Percentiles rank a stretch among this genome's conserved stretches.
phyloP scores from a whole-genome alignment of 495 filamentous ascomycete species.

The Pyronema omphalodes region DNA sequence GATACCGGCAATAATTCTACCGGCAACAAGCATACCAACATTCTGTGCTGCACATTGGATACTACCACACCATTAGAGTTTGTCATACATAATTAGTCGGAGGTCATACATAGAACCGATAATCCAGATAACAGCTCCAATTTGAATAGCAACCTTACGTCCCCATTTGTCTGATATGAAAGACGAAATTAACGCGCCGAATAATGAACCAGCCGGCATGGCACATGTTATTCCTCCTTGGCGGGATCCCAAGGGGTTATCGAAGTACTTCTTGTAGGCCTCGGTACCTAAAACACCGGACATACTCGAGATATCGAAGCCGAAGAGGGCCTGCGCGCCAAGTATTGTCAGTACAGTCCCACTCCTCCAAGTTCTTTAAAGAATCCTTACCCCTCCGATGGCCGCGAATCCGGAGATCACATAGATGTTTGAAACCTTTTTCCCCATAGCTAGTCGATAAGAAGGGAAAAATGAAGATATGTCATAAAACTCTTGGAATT shows the following conservation, averaged over 20 bases:
- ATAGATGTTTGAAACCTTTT: slow-evolving; percentile 36
- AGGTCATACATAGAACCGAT: slow-evolving; percentile 38
- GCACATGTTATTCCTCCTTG: slow-evolving; percentile 47
- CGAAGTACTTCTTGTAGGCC: slow-evolving; percentile 45
- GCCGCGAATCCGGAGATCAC: slow-evolving; percentile 45
- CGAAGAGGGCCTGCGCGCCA: slow-evolving; percentile 31
- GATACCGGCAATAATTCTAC: slow-evolving; percentile 52
- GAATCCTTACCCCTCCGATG: slow-evolving; percentile 31
- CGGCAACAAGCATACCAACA: slow-evolving; percentile 45
- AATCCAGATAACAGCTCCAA: slow-evolving; percentile 54
- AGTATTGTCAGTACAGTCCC: background rate
- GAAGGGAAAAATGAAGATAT: background rate
- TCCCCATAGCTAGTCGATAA: slow-evolving; percentile 7
- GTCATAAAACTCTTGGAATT: too few relatives aligned
- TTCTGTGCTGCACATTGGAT: slow-evolving; percentile 43
- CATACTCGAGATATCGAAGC: slow-evolving; percentile 58
- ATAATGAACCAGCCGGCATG: slow-evolving; percentile 63
- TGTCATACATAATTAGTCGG: background rate
- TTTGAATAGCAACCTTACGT: slow-evolving; percentile 50
- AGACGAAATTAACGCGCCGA: slow-evolving; percentile 46
- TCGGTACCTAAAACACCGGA: slow-evolving; percentile 44
- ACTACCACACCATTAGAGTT: slow-evolving; percentile 12
- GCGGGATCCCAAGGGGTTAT: slow-evolving; percentile 27
- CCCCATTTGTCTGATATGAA: slow-evolving; percentile 51
- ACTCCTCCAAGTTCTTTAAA: slow-evolving; percentile 3